phyloP scores from a whole-genome alignment of 177 flowering plant species.

The Vitis hybrid region DNA sequence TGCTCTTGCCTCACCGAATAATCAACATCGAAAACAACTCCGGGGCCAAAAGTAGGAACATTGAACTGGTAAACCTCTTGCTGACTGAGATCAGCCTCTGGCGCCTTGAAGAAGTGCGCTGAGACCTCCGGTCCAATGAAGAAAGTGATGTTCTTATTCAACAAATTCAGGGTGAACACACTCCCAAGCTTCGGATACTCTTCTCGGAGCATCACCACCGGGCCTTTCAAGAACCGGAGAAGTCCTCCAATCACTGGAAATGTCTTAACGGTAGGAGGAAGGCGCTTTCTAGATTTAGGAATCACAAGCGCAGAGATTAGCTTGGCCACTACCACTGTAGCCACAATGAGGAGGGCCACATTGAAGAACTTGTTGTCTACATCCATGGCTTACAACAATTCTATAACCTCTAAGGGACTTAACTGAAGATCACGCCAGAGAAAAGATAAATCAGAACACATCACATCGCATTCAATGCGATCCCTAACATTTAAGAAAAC shows the following conservation, averaged over 20 bases:
- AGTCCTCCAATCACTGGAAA: slow-evolving; percentile 78
- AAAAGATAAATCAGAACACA: background rate
- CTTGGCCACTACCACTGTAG: slow-evolving; percentile 69
- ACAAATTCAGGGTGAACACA: slow-evolving; percentile 72
- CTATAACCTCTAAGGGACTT: background rate
- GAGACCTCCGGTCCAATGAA: slow-evolving; percentile 81
- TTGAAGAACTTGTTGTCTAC: slow-evolving; percentile 45
- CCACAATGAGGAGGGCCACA: slow-evolving; percentile 54
- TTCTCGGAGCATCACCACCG: slow-evolving; percentile 75
- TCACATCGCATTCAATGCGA: background rate
- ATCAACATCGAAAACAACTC: slow-evolving; percentile 97
- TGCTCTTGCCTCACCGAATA: slow-evolving; percentile 89
- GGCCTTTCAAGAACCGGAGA: slow-evolving; percentile 80
- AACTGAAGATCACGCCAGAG: slow-evolving; percentile 2
- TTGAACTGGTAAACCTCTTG: slow-evolving; percentile 97
- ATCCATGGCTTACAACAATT: slow-evolving; percentile 8
- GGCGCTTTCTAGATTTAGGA: slow-evolving; percentile 59
- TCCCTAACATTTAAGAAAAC: background rate
- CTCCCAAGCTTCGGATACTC: slow-evolving; percentile 95
- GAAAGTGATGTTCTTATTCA: slow-evolving; percentile 71
- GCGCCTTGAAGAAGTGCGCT: slow-evolving; percentile 93
- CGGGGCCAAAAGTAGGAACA: slow-evolving; percentile 98
- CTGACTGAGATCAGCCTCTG: slow-evolving; percentile 94
- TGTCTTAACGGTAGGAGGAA: slow-evolving; percentile 69
- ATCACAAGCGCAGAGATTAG: slow-evolving; percentile 49